Evolutionary conservation across 2,329 filamentous ascomycete species (phyloP).

Genomic region (Didymosphaeria variabile): DNA sequence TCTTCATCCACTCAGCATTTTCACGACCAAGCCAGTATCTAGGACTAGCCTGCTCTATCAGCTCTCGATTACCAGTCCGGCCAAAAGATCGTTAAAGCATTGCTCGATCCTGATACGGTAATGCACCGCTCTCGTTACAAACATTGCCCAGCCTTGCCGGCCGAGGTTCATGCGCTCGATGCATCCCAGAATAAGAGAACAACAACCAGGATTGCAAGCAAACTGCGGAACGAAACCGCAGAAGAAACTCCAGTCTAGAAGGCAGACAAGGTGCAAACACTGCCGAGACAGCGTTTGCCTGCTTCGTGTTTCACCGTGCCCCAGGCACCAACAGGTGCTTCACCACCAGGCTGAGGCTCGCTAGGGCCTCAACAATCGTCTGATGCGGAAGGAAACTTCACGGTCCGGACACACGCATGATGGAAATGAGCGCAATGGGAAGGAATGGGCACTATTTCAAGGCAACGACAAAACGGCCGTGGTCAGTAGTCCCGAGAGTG

Average conservation of each 20-base stretch:
- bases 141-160: not conserved
- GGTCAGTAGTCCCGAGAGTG: constrained; percentile 22
- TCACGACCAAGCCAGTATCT: not conserved
- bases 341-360: constrained; percentile 18
- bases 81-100: not conserved
- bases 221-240: not conserved
- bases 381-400: constrained; percentile 9
- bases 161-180: constrained; percentile 7
- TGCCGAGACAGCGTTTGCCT: constrained; percentile 31
- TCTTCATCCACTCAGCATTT: not conserved
- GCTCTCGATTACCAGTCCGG: not conserved
- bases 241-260: not conserved
- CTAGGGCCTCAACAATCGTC: constrained; percentile 10
- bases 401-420: constrained; percentile 6
- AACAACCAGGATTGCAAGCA: not conserved
- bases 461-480: constrained; percentile 38
- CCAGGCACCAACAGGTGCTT: constrained; percentile 25
- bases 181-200: not conserved
- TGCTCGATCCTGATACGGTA: not conserved
- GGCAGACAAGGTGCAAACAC: not conserved
- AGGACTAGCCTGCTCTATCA: not conserved
- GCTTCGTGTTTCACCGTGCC: constrained; percentile 34
- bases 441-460: constrained; percentile 33
- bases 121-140: constrained; percentile 3
- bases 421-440: constrained; percentile 19